A percentile compares a stretch with the other conserved stretches of the same genome.
Evolutionary conservation across 495 filamentous ascomycete species (phyloP).

Genomic region (Antarctomyces pellizariae): DNA sequence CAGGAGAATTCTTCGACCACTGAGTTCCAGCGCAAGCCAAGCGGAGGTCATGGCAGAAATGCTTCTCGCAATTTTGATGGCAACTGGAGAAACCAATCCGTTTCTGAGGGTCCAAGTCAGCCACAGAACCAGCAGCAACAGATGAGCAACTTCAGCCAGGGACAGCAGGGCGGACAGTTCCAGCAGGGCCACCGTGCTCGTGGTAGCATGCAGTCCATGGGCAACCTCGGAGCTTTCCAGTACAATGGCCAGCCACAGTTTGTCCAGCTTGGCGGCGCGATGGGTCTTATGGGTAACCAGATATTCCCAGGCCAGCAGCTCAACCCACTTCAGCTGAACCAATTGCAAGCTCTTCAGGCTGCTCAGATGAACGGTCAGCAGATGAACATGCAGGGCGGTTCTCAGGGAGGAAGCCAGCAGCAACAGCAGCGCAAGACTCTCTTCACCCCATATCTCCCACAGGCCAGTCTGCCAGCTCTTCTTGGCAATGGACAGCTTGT

Average conservation of each 20-base stretch:
- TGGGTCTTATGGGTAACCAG: slow-evolving; percentile 41
- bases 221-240: slow-evolving; percentile 68
- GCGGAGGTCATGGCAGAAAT: slow-evolving; percentile 48
- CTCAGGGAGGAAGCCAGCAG: slow-evolving; percentile 49
- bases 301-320: slow-evolving; percentile 69
- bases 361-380: slow-evolving; percentile 65
- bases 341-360: slow-evolving; percentile 78
- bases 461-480: slow-evolving; percentile 80
- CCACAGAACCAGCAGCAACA: slow-evolving; percentile 26
- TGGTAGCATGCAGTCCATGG: slow-evolving; percentile 57
- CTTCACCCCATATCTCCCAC: slow-evolving; percentile 92
- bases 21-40: slow-evolving; percentile 48
- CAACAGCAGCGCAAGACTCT: slow-evolving; percentile 94
- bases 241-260: slow-evolving; percentile 83
- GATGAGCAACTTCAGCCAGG: slow-evolving; percentile 44
- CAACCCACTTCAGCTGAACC: slow-evolving; percentile 70
- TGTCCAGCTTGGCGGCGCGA: slow-evolving; percentile 62
- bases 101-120: too few species aligned
- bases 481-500: slow-evolving; percentile 85
- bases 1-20: slow-evolving; percentile 13
- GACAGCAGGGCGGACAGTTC: slow-evolving; percentile 38
- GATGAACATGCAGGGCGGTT: slow-evolving; percentile 38
- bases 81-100: slow-evolving; percentile 92
- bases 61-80: slow-evolving; percentile 86
- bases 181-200: slow-evolving; percentile 81